phyloP scores from a whole-genome alignment of 2,329 filamentous ascomycete genomes.

The Bertia moriformis region DNA sequence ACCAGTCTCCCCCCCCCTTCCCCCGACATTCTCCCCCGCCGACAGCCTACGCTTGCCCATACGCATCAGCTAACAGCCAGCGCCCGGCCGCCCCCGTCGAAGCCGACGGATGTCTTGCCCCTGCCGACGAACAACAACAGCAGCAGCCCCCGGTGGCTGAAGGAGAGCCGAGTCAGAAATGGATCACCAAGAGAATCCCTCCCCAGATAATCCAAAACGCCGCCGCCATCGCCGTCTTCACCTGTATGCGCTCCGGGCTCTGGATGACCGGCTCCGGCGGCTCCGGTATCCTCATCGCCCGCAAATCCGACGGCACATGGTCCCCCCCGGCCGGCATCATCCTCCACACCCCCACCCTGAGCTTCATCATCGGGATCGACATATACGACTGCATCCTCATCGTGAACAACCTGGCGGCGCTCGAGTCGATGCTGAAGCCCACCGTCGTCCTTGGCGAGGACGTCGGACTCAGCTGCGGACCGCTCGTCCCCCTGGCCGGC shows the following conservation, averaged over 20 bases:
- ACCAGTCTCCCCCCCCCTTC: conserved; percentile 3
- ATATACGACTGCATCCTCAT: conserved; percentile 93
- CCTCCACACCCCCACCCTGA: conserved; percentile 75
- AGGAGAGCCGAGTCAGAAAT: conserved; percentile 29
- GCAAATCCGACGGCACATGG: conserved; percentile 77
- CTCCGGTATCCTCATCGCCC: conserved; percentile 71
- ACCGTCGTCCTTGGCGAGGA: conserved; percentile 72
- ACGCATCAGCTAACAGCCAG: conserved; percentile 18
- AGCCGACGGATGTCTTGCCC: conserved; percentile 38
- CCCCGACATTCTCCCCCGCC: too few relatives aligned
- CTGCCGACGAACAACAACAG: conserved; percentile 22
- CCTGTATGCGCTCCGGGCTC: conserved; percentile 82
- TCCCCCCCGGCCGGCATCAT: conserved; percentile 82
- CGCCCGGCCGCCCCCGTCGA: too few relatives aligned
- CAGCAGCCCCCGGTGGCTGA: conserved; percentile 13
- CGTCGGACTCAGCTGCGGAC: conserved; percentile 62
- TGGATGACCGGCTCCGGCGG: conserved; percentile 87
- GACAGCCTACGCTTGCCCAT: conserved; percentile 4
- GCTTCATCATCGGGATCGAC: conserved; percentile 81
- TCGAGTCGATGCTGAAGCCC: conserved; percentile 71
- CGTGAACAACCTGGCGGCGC: conserved; percentile 71
- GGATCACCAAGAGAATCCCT: conserved; percentile 67
- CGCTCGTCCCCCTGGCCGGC: conserved; percentile 42
- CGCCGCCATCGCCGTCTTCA: conserved; percentile 83
- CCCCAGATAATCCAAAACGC: conserved; percentile 74